Evolutionary conservation across 805 yeast species (phyloP).

Genomic region (Yarrowia sp.): DNA sequence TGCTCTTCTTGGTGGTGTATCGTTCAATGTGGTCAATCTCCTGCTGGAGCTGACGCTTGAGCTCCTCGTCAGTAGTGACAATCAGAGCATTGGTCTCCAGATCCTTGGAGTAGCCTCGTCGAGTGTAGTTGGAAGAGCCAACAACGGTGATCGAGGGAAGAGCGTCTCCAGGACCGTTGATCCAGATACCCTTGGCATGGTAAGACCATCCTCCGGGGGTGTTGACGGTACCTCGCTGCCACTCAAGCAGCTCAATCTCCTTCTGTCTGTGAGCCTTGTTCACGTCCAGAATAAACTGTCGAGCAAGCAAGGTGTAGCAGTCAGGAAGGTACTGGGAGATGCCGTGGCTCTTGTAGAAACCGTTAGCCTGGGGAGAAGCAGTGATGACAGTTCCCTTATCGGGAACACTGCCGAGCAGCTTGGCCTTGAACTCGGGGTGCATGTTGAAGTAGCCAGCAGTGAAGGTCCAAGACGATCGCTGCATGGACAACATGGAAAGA

Average conservation of each 20-base stretch:
- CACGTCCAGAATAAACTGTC: conserved; percentile 66
- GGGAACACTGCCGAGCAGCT: conserved; percentile 64
- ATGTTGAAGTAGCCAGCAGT: conserved; percentile 98
- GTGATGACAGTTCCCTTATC: conserved; percentile 73
- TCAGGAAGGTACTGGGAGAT: conserved; percentile 81
- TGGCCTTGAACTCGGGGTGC: conserved; percentile 71
- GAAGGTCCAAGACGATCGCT: conserved; percentile 74
- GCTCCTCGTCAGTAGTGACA: conserved; percentile 67
- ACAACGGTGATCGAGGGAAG: conserved; percentile 78
- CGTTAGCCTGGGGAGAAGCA: conserved; percentile 93
- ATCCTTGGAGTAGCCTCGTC: conserved; percentile 85
- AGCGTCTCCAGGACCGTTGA: conserved; percentile 61
- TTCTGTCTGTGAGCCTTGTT: conserved; percentile 48
- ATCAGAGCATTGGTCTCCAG: conserved; percentile 86
- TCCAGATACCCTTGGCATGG: conserved; percentile 97
- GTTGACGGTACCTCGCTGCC: conserved; percentile 80
- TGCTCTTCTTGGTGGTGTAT: conserved; percentile 59
- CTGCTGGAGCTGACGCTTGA: conserved; percentile 62
- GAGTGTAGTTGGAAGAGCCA: conserved; percentile 94
- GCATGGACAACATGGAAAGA: conserved; percentile 62
- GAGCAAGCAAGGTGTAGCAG: conserved; percentile 81
- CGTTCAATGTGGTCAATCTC: conserved; percentile 69
- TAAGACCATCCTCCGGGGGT: conserved; percentile 92
- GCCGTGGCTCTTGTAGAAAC: conserved; percentile 86
- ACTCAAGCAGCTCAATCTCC: conserved; percentile 72